Conservation (phyloP, 2,329 filamentous ascomycete genomes). For the Diaporthe sp. region DNA sequence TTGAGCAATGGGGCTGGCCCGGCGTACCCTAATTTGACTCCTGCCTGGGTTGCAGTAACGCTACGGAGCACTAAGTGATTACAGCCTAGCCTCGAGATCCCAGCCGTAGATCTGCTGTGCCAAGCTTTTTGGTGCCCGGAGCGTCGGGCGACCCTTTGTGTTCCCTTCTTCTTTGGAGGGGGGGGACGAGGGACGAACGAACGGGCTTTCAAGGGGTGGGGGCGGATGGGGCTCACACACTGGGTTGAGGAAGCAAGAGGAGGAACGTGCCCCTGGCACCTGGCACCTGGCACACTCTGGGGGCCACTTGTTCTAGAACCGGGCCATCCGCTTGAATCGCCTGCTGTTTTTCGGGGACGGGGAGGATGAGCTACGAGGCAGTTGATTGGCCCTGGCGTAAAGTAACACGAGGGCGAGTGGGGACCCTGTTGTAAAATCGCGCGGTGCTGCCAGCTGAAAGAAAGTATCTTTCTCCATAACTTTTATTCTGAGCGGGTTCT, state of each 20-base stretch:
- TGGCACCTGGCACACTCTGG: background rate
- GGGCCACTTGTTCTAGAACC: background rate
- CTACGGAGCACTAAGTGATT: too few relatives aligned
- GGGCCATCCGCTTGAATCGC: background rate
- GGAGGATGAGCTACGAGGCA: background rate
- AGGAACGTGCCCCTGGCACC: conserved; percentile 11
- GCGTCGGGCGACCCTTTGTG: background rate
- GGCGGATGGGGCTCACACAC: background rate
- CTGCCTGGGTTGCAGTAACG: background rate
- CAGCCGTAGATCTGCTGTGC: conserved; percentile 18
- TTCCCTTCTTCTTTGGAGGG: background rate
- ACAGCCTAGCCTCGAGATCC: background rate
- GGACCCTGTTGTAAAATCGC: conserved; percentile 9
- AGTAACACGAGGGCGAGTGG: conserved; percentile 18
- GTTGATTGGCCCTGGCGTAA: conserved; percentile 11
- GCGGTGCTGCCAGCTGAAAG: conserved; percentile 26
- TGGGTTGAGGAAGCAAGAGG: background rate
- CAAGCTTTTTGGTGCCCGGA: conserved; percentile 22
- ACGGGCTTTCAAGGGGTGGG: background rate
- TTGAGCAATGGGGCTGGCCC: background rate
- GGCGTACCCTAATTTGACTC: conserved; percentile 3
- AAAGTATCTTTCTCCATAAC: background rate
- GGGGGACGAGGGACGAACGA: background rate
- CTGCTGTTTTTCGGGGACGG: background rate
- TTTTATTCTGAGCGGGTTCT: conserved; percentile 13